Evolutionary conservation across 768 basidiomycete species (phyloP).

Genomic region (Daedalea quercina): DNA sequence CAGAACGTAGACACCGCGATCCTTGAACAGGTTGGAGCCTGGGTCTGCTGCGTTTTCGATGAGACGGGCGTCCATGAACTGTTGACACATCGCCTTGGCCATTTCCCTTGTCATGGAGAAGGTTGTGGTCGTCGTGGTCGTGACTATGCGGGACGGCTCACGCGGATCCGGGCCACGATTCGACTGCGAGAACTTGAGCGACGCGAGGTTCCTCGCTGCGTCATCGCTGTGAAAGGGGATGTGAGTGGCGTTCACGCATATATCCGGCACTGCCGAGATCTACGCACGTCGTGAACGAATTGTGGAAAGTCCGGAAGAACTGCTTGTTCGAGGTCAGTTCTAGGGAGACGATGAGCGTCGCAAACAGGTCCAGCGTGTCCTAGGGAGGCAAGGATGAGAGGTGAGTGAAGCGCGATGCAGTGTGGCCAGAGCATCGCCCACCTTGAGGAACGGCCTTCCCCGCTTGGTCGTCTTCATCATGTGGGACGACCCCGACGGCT

Average conservation of each 20-base stretch:
- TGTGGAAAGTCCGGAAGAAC: slow-evolving; percentile 91
- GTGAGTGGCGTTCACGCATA: neutral
- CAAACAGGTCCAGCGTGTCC: slow-evolving; percentile 98
- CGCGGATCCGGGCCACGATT: slow-evolving; percentile 97
- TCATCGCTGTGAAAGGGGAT: slow-evolving; percentile 64
- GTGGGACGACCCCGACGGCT: slow-evolving; percentile 65
- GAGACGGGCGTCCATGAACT: slow-evolving; percentile 98
- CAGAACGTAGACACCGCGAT: slow-evolving; percentile 91
- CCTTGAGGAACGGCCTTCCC: slow-evolving; percentile 91
- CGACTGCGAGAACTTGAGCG: slow-evolving; percentile 98
- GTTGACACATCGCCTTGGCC: slow-evolving; percentile 99
- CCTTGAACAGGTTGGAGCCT: slow-evolving; percentile 87
- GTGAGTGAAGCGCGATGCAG: slow-evolving; percentile 4
- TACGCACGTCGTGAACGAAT: slow-evolving; percentile 92
- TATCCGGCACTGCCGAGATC: slow-evolving; percentile 7
- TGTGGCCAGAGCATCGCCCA: slow-evolving; percentile 21
- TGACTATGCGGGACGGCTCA: slow-evolving; percentile 96
- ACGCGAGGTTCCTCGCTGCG: slow-evolving; percentile 87
- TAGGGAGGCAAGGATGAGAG: slow-evolving; percentile 23
- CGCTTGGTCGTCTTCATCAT: slow-evolving; percentile 99
- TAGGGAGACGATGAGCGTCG: slow-evolving; percentile 92
- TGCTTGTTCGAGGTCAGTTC: slow-evolving; percentile 86
- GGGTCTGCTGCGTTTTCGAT: slow-evolving; percentile 96
- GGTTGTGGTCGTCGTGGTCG: slow-evolving; percentile 98
- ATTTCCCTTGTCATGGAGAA: slow-evolving; percentile 99